Evolutionary conservation across 208 protist genomes (phyloP).

Genomic region (Acanthamoeba quina): DNA sequence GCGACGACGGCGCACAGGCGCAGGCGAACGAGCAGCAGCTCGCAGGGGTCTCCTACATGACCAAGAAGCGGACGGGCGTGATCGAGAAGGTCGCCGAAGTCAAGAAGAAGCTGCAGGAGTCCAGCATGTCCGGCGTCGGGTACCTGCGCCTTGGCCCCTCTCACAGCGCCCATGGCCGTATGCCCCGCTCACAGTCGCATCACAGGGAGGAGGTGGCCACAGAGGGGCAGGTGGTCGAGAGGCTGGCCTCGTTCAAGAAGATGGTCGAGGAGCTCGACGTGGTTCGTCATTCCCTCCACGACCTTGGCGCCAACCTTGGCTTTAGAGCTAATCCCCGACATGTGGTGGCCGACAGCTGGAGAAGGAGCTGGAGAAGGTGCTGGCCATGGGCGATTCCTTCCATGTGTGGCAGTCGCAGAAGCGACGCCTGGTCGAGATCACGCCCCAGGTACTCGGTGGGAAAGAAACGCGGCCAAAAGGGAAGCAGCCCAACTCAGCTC

Average conservation of each 20-base stretch:
- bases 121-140: neutral
- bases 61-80: neutral
- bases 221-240: neutral
- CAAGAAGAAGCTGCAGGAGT: conserved; percentile 36
- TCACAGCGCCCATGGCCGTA: no score
- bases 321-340: neutral
- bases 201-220: neutral
- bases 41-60: neutral
- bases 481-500: neutral
- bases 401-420: conserved; percentile 29
- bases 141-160: neutral
- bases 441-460: neutral
- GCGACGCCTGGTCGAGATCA: conserved; percentile 24
- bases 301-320: neutral
- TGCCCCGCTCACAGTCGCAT: neutral
- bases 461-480: neutral
- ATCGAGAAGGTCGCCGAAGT: conserved; percentile 12
- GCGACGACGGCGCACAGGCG: neutral
- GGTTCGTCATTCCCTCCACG: neutral
- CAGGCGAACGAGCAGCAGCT: neutral
- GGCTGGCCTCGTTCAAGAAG: conserved; percentile 22
- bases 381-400: conserved; percentile 50
- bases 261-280: conserved; percentile 37
- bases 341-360: neutral
- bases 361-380: conserved; percentile 25